phyloP scores from a whole-genome alignment of 345 rosid species.

The Bretschneidera sinensis region DNA sequence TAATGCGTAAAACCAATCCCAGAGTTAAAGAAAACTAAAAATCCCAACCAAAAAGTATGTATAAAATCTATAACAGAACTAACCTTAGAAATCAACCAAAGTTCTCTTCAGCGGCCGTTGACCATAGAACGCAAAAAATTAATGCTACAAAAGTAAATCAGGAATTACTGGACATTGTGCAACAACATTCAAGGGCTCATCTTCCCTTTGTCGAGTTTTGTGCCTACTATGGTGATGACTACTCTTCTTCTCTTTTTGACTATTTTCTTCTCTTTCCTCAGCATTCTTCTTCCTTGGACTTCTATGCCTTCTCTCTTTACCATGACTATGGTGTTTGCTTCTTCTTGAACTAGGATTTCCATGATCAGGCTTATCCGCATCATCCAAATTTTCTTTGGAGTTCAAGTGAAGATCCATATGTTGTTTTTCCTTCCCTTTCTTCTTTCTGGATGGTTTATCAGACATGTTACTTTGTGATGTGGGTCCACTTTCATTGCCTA shows the following conservation, averaged over 20 bases:
- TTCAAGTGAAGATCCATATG: conserved; percentile 24
- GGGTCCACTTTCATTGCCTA: conserved; percentile 35
- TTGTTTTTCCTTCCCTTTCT: conserved; percentile 61
- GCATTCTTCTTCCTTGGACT: conserved; percentile 31
- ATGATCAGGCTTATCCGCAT: background rate
- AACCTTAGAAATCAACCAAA: conserved; percentile 14
- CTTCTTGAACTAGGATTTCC: conserved; percentile 42
- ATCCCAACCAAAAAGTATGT: conserved; percentile 1
- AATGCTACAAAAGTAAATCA: conserved; percentile 70
- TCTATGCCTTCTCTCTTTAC: conserved; percentile 44
- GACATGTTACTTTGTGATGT: conserved; percentile 24
- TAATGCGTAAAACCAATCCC: background rate
- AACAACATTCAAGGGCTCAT: conserved; percentile 25
- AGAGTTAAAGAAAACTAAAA: conserved; percentile 4
- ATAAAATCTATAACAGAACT: conserved; percentile 28
- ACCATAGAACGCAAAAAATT: background rate
- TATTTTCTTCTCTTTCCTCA: conserved; percentile 32
- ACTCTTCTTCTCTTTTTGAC: conserved; percentile 43
- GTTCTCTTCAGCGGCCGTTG: conserved; percentile 11
- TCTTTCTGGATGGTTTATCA: conserved; percentile 33
- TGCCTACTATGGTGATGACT: conserved; percentile 48
- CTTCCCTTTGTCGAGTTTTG: conserved; percentile 45
- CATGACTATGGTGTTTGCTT: conserved; percentile 45
- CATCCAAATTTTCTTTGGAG: conserved; percentile 33
- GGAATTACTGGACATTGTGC: conserved; percentile 46